These are phyloP conservation scores for Neoboletus brunneissimus DNA, from an alignment of 768 basidiomycete genomes.

Conservation along the genomic window DNA sequence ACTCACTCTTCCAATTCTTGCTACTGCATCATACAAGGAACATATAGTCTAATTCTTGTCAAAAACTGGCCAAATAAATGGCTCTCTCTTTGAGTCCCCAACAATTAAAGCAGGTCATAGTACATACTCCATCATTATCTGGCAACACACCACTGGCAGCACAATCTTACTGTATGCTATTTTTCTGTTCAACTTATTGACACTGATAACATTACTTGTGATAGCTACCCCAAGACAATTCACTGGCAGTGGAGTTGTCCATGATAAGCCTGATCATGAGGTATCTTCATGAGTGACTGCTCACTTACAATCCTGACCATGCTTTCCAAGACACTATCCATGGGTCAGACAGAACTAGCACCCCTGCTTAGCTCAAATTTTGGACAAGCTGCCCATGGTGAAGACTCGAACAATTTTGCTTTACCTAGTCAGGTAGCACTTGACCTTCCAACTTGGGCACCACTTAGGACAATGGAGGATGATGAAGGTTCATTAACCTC, in stretches of 20 bases:
- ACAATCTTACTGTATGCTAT: constrained; percentile 14
- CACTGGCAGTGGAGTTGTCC: background rate
- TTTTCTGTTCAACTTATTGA: background rate
- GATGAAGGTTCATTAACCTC: background rate
- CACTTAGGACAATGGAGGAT: background rate
- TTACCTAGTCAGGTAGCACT: background rate
- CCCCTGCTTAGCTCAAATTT: background rate
- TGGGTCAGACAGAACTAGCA: constrained; percentile 5
- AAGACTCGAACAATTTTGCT: background rate
- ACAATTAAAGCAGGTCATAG: constrained; percentile 3
- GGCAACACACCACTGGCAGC: background rate
- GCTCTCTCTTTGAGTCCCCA: constrained; percentile 20
- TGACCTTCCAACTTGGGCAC: constrained; percentile 29
- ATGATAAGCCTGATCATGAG: constrained; percentile 8
- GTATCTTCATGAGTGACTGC: constrained; percentile 2
- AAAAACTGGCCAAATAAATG: constrained; percentile 5
- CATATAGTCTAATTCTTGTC: background rate
- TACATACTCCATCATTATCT: background rate
- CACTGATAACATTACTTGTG: background rate
- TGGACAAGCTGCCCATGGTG: background rate
- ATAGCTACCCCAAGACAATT: constrained; percentile 20
- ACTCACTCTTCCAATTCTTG: background rate
- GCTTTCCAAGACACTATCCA: constrained; percentile 9
- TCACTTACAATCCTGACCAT: constrained; percentile 3
- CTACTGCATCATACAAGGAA: background rate